Evolutionary conservation across 345 rosid species (phyloP).

Genomic region (Aethionema arabicum): DNA sequence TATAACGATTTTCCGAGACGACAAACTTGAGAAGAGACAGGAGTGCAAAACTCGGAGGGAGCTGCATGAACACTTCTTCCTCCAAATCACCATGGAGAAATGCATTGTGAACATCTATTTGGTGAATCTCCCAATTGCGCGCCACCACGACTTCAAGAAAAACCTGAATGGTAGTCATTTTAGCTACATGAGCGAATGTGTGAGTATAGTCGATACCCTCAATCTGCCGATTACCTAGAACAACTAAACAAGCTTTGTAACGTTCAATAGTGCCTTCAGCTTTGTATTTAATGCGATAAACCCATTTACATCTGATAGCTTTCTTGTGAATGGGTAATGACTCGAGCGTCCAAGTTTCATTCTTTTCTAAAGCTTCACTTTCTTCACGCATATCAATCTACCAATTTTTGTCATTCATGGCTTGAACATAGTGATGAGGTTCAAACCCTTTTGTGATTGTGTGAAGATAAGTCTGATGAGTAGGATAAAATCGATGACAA

Average conservation of each 20-base stretch:
- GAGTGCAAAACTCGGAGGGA: neutral
- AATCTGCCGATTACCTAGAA: neutral
- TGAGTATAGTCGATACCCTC: neutral
- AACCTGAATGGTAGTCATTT: neutral
- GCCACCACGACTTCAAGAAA: neutral
- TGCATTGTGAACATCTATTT: neutral
- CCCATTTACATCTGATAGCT: neutral
- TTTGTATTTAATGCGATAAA: neutral
- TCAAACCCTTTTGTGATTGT: too few relatives aligned
- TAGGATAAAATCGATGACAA: too few relatives aligned
- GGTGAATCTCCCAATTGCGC: neutral
- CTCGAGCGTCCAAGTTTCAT: neutral
- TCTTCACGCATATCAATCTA: neutral
- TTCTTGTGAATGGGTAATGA: neutral
- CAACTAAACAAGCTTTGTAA: neutral
- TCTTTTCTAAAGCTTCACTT: neutral
- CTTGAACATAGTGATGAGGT: neutral
- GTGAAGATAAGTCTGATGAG: too few relatives aligned
- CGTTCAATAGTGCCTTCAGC: constrained; percentile 1
- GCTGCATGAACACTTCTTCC: neutral
- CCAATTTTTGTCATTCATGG: neutral
- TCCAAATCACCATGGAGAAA: too few relatives aligned
- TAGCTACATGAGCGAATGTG: neutral
- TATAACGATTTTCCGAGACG: neutral
- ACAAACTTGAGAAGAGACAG: neutral